Base-by-base conservation (phyloP, 1,139 yeast genomes). In the Diutina mesorugosa region DNA sequence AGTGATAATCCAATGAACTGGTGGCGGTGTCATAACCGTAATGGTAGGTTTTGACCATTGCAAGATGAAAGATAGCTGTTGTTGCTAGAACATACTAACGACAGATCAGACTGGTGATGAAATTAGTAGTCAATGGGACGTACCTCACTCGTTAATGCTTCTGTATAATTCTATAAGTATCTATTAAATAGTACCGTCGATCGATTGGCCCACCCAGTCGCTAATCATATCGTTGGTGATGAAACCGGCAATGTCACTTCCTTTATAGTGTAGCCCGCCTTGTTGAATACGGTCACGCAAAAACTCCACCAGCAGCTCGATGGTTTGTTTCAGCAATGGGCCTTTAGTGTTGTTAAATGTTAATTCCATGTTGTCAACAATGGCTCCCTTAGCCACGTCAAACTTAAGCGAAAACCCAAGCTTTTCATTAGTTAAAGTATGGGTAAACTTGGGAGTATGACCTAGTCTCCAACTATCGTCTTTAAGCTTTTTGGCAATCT, bases 391-490 rank as follows among this genome's bases (percentile, higher is more conserved):
- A 1, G 55, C 79, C 4, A 83, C 78, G 2, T 65, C 58, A 57
- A 83, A 74, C 55, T 63, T 67, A 6, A 80, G 64, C 8, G 58
- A 59, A 50, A 77, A 63, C 1, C 71, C 74, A 14, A 30, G 14
- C 12, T 50, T 12, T 18, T 29, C 21, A 57, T 73, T 68, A 1
- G 60, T 60, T 45, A 83, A 64, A 4, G 65, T 64, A 62, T 84
- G 86, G 16, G 72, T 70, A 65, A 87, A 87, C 58, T 70, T 72
- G 0, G 96, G 96, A 0, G 95, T 84, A 47, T 78, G 76, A 0
- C 90, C 95, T 66, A 69, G 87, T 47, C 71, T 76, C 95, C 95
- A 89, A 0, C 76, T 72, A 93, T 95, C 87, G 12, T 73, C 66
- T 58, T 70, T 67, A 48, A 87, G 69, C 50, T 77, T 76, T 0